phyloP scores from a whole-genome alignment of 805 yeast genomes.

The Nakazawaea ishiwadae region DNA sequence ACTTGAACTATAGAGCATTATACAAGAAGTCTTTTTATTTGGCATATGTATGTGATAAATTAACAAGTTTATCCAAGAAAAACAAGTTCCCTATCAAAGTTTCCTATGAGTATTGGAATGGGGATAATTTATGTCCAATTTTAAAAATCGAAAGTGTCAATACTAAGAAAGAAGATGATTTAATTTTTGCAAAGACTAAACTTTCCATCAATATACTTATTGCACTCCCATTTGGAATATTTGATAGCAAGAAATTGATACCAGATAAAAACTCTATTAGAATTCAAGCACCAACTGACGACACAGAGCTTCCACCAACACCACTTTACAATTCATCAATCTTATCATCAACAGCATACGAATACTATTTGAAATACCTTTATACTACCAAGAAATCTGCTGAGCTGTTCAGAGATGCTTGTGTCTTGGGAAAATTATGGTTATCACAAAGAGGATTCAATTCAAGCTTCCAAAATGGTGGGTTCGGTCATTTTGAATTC shows the following conservation, averaged over 20 bases:
- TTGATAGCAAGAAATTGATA: constrained; percentile 69
- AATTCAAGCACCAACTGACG: constrained; percentile 39
- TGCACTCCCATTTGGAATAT: constrained; percentile 66
- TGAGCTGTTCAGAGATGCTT: constrained; percentile 83
- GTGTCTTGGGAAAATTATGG: constrained; percentile 86
- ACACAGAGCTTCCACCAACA: constrained; percentile 58
- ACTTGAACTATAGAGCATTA: constrained; percentile 81
- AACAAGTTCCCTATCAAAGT: constrained; percentile 57
- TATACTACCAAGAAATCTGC: constrained; percentile 73
- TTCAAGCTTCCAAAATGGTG: constrained; percentile 56
- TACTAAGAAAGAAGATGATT: constrained; percentile 47
- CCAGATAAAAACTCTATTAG: constrained; percentile 83
- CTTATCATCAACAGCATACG: constrained; percentile 62
- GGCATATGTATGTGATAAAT: constrained; percentile 68
- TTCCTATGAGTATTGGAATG: constrained; percentile 65
- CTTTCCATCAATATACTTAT: constrained; percentile 68
- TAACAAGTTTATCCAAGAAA: constrained; percentile 48
- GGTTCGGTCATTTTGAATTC: constrained; percentile 93
- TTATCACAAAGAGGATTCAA: constrained; percentile 79
- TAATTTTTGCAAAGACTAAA: constrained; percentile 57
- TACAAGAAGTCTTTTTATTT: constrained; percentile 87
- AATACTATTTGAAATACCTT: constrained; percentile 67
- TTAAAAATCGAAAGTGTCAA: constrained; percentile 55
- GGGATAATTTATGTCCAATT: constrained; percentile 73
- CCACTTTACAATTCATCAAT: constrained; percentile 84